These are phyloP conservation scores for Asclepias syriaca DNA, from an alignment of 257 asterid genomes.

Conservation along the genomic window DNA sequence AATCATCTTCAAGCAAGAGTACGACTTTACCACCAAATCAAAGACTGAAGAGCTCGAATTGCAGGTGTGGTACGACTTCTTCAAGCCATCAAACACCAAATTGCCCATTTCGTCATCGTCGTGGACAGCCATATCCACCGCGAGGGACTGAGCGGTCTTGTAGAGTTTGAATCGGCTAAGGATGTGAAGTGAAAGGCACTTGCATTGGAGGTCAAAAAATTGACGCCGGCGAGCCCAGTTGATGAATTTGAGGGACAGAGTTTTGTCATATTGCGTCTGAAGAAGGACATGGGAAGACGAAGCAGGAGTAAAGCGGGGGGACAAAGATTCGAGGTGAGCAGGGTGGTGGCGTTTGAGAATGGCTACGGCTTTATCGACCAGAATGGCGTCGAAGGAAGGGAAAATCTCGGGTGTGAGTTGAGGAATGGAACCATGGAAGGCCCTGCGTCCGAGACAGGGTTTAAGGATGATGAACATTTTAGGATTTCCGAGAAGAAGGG, in stretches of 20 bases:
- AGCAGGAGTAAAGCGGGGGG: constrained; percentile 58
- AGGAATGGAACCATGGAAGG: constrained; percentile 30
- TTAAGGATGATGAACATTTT: constrained; percentile 45
- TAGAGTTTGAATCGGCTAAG: constrained; percentile 79
- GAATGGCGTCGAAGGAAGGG: constrained; percentile 33
- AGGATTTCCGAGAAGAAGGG: constrained; percentile 13
- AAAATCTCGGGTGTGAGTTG: constrained; percentile 21
- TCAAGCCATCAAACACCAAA: constrained; percentile 46
- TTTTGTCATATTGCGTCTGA: constrained; percentile 44
- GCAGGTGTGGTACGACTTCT: constrained; percentile 58
- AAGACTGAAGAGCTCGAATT: constrained; percentile 76
- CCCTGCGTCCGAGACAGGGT: constrained; percentile 30
- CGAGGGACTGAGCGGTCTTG: constrained; percentile 59
- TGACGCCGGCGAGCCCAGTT: constrained; percentile 57
- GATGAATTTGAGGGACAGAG: constrained; percentile 48
- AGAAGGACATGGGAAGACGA: constrained; percentile 60
- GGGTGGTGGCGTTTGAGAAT: constrained; percentile 51
- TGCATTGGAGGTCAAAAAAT: constrained; percentile 63
- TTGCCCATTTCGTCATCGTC: constrained; percentile 33
- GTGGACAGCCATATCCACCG: constrained; percentile 40
- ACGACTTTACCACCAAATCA: constrained; percentile 63
- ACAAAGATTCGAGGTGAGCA: constrained; percentile 41
- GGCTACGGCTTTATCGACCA: constrained; percentile 48
- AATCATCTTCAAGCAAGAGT: constrained; percentile 57
- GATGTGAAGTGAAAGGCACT: constrained; percentile 59